Evolutionary conservation across 1,139 yeast genomes (phyloP).

Genomic region (Suhomyces wounanorum): DNA sequence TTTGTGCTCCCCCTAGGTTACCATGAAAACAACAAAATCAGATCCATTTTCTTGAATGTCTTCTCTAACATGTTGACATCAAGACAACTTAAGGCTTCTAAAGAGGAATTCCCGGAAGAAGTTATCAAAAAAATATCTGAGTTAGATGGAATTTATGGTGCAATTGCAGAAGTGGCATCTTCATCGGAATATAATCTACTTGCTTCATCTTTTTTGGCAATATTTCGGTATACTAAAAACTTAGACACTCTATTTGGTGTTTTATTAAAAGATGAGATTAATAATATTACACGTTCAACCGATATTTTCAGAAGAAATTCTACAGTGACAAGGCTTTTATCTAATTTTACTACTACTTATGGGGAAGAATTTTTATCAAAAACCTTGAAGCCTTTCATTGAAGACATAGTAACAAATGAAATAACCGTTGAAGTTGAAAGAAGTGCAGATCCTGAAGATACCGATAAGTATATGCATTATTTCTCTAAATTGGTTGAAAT

Average conservation of each 20-base stretch:
- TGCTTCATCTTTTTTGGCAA: constrained; percentile 68
- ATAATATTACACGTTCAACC: constrained; percentile 58
- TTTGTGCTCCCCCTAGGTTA: constrained; percentile 79
- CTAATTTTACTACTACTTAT: constrained; percentile 66
- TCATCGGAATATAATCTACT: constrained; percentile 48
- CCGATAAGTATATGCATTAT: constrained; percentile 56
- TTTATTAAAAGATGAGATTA: constrained; percentile 64
- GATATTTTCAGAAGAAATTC: constrained; percentile 81
- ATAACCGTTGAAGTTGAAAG: constrained; percentile 73
- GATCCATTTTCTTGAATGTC: constrained; percentile 75
- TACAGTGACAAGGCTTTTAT: constrained; percentile 75
- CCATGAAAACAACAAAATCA: constrained; percentile 63
- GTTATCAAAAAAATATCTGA: constrained; percentile 26
- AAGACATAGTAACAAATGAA: constrained; percentile 50
- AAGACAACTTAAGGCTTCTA: constrained; percentile 28
- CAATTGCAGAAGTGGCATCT: constrained; percentile 71
- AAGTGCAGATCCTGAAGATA: constrained; percentile 38
- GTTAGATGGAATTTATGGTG: constrained; percentile 39
- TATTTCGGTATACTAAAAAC: constrained; percentile 55
- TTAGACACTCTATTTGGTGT: constrained; percentile 58
- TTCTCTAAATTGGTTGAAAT: constrained; percentile 61
- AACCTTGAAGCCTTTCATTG: constrained; percentile 57
- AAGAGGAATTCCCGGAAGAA: constrained; percentile 32
- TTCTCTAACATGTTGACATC: constrained; percentile 64
- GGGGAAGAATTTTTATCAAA: constrained; percentile 60